Evolutionary conservation across 768 basidiomycete genomes (phyloP).

Genomic region (Pisolithus microcarpus): DNA sequence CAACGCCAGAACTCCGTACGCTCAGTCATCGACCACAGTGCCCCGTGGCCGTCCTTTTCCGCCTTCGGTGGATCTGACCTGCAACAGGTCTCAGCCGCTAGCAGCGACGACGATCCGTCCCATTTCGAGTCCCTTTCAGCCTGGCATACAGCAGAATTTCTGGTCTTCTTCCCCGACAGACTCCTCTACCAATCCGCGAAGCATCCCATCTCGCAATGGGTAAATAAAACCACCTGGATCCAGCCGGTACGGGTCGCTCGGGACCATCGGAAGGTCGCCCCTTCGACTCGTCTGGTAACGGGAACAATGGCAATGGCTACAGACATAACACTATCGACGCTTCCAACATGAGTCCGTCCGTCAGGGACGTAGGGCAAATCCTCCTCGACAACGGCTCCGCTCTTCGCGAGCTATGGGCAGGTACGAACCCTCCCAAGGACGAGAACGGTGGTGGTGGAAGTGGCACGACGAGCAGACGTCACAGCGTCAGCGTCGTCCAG

Average conservation of each 20-base stretch:
- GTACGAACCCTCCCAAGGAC: constrained; percentile 57
- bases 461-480: constrained; percentile 75
- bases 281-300: constrained; percentile 39
- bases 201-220: constrained; percentile 49
- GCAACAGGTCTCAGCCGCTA: too few species aligned
- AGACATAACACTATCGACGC: constrained; percentile 39
- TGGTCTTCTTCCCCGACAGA: too few species aligned
- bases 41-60: too few species aligned
- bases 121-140: too few species aligned
- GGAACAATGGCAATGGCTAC: constrained; percentile 40
- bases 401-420: constrained; percentile 69
- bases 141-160: too few species aligned
- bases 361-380: constrained; percentile 77
- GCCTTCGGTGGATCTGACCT: too few species aligned
- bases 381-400: constrained; percentile 66
- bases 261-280: constrained; percentile 50
- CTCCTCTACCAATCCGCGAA: constrained; percentile 37
- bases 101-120: too few species aligned
- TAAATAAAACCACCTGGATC: constrained; percentile 49
- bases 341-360: constrained; percentile 80
- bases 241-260: constrained; percentile 61
- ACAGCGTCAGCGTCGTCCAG: constrained; percentile 80
- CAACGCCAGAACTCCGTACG: too few species aligned
- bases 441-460: constrained; percentile 61
- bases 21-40: too few species aligned